Conservation (phyloP, 192 early-diverging fungal species). For the Umbelopsis vinacea region DNA sequence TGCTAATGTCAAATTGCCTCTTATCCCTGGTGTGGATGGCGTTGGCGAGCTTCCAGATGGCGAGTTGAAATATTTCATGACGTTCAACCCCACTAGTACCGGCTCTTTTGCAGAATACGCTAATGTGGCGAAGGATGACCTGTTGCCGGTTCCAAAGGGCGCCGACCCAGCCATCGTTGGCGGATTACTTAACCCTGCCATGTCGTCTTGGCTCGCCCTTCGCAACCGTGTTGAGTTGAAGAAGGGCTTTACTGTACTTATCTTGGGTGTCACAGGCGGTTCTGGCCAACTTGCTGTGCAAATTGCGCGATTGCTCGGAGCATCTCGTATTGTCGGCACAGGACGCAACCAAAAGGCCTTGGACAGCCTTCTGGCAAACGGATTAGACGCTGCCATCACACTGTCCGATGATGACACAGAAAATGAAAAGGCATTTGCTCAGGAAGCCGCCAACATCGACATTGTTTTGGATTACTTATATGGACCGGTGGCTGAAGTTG, state of each 20-base stretch:
- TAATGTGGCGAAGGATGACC: background rate
- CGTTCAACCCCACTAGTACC: slow-evolving; percentile 10
- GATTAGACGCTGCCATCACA: slow-evolving; percentile 11
- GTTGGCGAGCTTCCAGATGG: slow-evolving; percentile 19
- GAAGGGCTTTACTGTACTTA: background rate
- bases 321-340: slow-evolving; percentile 23
- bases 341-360: slow-evolving; percentile 15
- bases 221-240: background rate
- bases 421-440: background rate
- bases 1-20: background rate
- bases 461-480: slow-evolving; percentile 24
- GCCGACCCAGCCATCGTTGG: slow-evolving; percentile 1
- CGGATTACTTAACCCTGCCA: slow-evolving; percentile 25
- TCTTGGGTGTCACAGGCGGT: slow-evolving; percentile 21
- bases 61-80: background rate
- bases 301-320: slow-evolving; percentile 19
- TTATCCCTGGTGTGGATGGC: slow-evolving; percentile 26
- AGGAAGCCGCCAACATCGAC: slow-evolving; percentile 2
- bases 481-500: slow-evolving; percentile 15
- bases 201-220: slow-evolving; percentile 29
- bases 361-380: background rate
- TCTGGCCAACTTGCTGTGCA: slow-evolving; percentile 27
- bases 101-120: slow-evolving; percentile 12
- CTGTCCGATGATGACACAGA: background rate
- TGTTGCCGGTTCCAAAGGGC: slow-evolving; percentile 4